These are phyloP conservation scores for Dianthus caryophyllus DNA, from an alignment of 148 eudicot genomes.

Conservation along the genomic window DNA sequence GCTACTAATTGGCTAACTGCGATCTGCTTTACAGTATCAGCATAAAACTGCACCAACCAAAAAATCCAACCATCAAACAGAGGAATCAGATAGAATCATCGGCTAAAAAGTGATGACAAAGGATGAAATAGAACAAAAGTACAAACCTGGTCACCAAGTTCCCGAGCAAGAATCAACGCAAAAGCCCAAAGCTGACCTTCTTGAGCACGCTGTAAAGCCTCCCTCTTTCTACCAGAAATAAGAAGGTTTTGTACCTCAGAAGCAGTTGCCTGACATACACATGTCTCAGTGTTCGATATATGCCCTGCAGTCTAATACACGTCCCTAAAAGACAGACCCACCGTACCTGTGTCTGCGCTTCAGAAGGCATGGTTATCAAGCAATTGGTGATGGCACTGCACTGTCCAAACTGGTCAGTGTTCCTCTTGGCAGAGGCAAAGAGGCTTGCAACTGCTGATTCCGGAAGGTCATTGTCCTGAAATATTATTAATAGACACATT, in stretches of 20 bases:
- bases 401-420: constrained; percentile 22
- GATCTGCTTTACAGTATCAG: constrained; percentile 46
- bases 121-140: constrained; percentile 1
- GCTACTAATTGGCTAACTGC: constrained; percentile 37
- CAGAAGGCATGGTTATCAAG: constrained; percentile 37
- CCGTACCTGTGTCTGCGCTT: constrained; percentile 38
- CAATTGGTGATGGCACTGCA: constrained; percentile 23
- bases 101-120: neutral
- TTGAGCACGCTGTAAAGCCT: constrained; percentile 48
- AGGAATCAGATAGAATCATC: neutral
- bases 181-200: constrained; percentile 49
- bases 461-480: constrained; percentile 43
- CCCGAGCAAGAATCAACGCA: constrained; percentile 38
- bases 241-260: constrained; percentile 42
- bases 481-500: neutral
- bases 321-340: neutral
- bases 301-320: neutral
- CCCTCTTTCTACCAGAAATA: constrained; percentile 40
- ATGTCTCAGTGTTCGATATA: constrained; percentile 17
- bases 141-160: constrained; percentile 51
- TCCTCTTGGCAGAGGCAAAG: constrained; percentile 38
- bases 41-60: constrained; percentile 34
- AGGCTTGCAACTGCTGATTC: constrained; percentile 46
- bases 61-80: constrained; percentile 11
- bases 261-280: constrained; percentile 34